Base-by-base conservation (phyloP, 2,329 filamentous ascomycete genomes). In the Diaporthe longicolla region DNA sequence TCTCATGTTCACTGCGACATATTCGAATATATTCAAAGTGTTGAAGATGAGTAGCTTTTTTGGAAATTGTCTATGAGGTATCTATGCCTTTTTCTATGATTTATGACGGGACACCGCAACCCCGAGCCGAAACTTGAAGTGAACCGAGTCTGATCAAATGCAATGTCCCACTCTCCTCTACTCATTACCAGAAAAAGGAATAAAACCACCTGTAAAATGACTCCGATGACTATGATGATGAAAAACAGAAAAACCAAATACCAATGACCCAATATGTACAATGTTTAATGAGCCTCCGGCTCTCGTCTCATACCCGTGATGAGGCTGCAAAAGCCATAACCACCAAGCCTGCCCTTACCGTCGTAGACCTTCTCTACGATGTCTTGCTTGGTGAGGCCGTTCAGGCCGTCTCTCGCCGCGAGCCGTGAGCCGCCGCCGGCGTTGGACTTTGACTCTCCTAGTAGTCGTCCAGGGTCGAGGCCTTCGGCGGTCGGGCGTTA, bases 401-500 rank as follows among this genome's bases (percentile, higher is more conserved):
- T 45, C 24, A 65, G 19, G 48, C 32, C 57, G 32, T 61, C 43
- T 13, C 43, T 45, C 55, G 48, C 24, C 37, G 35, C 71, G 65
- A 40, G 43, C 45, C 69, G 29, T 24, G 37, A 50, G 61, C 63
- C 63, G 63, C 63, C 63, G 63, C 70, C 69, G 59, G 61, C 24
- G n/a, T 17, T 58, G 59, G 68, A 52, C 50, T 40, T 59, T 40
- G 73, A 37, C 55, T 72, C 29, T 50, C 61, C 70, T 72, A 72
- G 32, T 32, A 55, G 52, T 74, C 73, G 73, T 72, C 73, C 73
- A 74, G 40, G 43, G 73, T 66, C 24, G 66, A 61, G 40, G 69
- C 72, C 54, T 65, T 76, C 40, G 78, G 78, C 55, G 78, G 77
- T 71, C 78, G 76, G n/a, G 77, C 78, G 74, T 79, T 79, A 59